Percentiles rank a stretch among this genome's conserved stretches.
phyloP scores from a whole-genome alignment of 257 asterid species.

The Solanum etuberosum region DNA sequence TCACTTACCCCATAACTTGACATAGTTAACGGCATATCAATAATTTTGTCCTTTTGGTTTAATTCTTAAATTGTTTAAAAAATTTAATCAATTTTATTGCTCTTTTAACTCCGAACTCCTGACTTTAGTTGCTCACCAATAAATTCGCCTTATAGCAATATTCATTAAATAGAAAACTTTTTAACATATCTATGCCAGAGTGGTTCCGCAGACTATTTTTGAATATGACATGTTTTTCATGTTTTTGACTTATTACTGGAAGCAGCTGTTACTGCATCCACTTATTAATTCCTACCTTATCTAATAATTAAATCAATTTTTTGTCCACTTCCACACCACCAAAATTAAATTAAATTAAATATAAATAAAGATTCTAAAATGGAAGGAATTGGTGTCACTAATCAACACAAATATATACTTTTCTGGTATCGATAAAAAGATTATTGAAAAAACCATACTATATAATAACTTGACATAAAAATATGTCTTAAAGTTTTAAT shows the following conservation, averaged over 20 bases:
- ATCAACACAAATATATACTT: not conserved
- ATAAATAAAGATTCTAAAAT: not conserved
- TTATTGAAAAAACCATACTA: not conserved
- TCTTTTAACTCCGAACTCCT: no score
- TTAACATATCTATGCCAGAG: not conserved
- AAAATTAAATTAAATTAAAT: no score
- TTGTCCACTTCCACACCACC: not conserved
- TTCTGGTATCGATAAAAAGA: not conserved
- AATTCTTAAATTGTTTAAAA: no score
- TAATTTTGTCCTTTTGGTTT: not conserved
- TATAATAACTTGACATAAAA: not conserved
- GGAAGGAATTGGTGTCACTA: not conserved
- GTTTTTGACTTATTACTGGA: not conserved
- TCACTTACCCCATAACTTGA: not conserved
- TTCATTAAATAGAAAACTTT: not conserved
- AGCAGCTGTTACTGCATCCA: not conserved
- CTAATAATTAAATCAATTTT: not conserved
- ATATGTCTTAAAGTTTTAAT: not conserved
- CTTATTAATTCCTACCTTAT: not conserved
- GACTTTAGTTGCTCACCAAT: not conserved
- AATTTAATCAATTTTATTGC: not conserved
- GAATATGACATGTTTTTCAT: not conserved
- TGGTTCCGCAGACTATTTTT: no score
- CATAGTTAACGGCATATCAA: no score
- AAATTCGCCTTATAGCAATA: no score